A percentile compares a stretch with the other conserved stretches of the same genome.
Conservation (phyloP, 176 grass and related monocot species). For the Aegilops umbellulata region DNA sequence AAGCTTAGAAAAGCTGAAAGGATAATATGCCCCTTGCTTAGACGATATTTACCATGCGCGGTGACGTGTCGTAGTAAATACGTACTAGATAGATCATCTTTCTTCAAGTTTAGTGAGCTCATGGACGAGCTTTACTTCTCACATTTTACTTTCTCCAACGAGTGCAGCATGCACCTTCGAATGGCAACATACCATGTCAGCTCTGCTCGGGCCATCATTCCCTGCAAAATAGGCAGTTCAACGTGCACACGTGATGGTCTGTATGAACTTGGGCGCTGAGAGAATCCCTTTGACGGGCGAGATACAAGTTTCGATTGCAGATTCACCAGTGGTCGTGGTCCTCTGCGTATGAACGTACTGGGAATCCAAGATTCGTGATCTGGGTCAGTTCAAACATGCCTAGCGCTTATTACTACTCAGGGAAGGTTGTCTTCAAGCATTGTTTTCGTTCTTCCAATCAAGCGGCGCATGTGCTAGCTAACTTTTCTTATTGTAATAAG, state of each 20-base stretch:
- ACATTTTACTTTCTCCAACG: neutral
- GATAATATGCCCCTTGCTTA: neutral
- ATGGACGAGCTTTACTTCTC: neutral
- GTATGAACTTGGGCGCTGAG: neutral
- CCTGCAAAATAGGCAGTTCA: too few species aligned
- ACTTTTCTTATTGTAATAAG: too few species aligned
- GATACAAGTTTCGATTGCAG: neutral
- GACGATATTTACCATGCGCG: neutral
- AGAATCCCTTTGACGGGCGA: neutral
- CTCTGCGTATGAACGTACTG: neutral
- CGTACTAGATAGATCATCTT: neutral
- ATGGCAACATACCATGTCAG: neutral
- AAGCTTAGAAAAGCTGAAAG: too few species aligned
- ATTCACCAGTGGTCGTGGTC: neutral
- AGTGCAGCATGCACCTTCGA: neutral
- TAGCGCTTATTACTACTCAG: neutral
- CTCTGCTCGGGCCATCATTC: too few species aligned
- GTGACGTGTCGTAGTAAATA: neutral
- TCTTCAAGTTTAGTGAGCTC: neutral
- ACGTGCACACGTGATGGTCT: neutral
- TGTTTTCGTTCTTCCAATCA: too few species aligned
- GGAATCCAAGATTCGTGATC: neutral
- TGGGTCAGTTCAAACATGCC: constrained; percentile 7
- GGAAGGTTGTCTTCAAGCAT: too few species aligned
- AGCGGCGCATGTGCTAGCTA: too few species aligned